Conservation (phyloP, 495 filamentous ascomycete species). For the Xylaria scruposa region DNA sequence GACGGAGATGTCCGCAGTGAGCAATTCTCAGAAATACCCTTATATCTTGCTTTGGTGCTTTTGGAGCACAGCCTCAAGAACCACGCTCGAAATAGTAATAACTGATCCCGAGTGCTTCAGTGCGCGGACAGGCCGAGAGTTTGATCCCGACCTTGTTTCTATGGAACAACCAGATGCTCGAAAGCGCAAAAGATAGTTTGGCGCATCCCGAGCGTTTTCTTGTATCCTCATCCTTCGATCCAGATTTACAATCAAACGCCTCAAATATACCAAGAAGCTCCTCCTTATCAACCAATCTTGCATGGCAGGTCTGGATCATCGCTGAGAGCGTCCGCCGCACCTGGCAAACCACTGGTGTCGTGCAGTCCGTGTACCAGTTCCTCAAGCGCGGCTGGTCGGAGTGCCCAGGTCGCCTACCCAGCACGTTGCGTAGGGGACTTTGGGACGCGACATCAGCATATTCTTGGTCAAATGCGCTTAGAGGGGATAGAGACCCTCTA, state of each 20-base stretch:
- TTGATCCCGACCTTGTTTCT: slow-evolving; percentile 50
- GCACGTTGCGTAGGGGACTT: slow-evolving; percentile 40
- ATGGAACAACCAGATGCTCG: slow-evolving; percentile 50
- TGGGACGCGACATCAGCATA: slow-evolving; percentile 45
- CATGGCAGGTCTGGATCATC: slow-evolving; percentile 49
- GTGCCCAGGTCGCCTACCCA: slow-evolving; percentile 40
- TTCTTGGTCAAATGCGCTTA: slow-evolving; percentile 33
- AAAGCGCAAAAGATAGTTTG: slow-evolving; percentile 36
- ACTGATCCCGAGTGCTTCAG: neutral
- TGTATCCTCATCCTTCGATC: slow-evolving; percentile 4
- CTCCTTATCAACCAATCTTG: slow-evolving; percentile 18
- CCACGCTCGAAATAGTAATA: neutral
- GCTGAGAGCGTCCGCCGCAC: slow-evolving; percentile 46
- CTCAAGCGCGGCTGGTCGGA: slow-evolving; percentile 42
- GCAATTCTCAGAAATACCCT: neutral
- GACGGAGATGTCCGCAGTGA: slow-evolving; percentile 59
- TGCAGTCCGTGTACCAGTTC: slow-evolving; percentile 40
- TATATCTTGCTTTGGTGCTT: neutral
- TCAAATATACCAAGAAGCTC: neutral
- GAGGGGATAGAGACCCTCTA: neutral
- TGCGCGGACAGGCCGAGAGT: slow-evolving; percentile 53
- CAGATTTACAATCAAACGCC: neutral
- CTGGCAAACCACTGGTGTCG: slow-evolving; percentile 34
- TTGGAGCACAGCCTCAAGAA: neutral
- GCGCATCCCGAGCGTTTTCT: slow-evolving; percentile 32